Base-by-base conservation (phyloP, 2,329 filamentous ascomycete species). In the Didymellaceae sp. region DNA sequence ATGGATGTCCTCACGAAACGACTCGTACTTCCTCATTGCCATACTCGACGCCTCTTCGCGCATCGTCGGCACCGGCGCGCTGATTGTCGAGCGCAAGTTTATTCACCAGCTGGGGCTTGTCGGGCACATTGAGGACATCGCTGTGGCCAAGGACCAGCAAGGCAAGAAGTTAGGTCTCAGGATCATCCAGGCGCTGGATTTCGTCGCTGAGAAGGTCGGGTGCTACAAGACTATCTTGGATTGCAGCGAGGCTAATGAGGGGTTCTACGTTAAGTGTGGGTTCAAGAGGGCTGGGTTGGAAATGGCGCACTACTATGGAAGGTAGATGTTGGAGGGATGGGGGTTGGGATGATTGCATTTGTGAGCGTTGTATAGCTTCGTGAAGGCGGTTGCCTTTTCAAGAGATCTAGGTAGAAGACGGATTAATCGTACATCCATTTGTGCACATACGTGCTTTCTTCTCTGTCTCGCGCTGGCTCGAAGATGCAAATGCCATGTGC, bases 191-290 rank as follows among this genome's bases (percentile, higher is more conserved):
- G 91, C 93, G 6, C 82, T 99, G 69, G 92, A 97, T 75, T 88
- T 82, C 71, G 86, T 97, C 53, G 91, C 92, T 46, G 86, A 90
- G 71, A 84, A 91, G 71, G 87, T 94, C 50, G 94, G 93, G 46
- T 97, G 93, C 77, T 97, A 97, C 77, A 97, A 91, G 87, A 91
- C 86, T 59, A 97, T 99, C 63, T 83, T 97, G 59, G 93, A 97
- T 75, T 99, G 94, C 80, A 95, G 89, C 61, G 93, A 97, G 75
- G 85, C 88, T 64, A 99, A 97, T 73, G 91, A 96, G 75, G 93
- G 92, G 17, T 97, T 99, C 80, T 99, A 99, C 74, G 82, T 96
- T 74, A 97, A 97, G 82, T 97, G 94, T 76, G 93, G 93, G 51
- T 97, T 96, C 76, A 88, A 91, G 76, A 82, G 91, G 55, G 93